phyloP scores from a whole-genome alignment of 768 basidiomycete species.

The Basidioascus undulatus region DNA sequence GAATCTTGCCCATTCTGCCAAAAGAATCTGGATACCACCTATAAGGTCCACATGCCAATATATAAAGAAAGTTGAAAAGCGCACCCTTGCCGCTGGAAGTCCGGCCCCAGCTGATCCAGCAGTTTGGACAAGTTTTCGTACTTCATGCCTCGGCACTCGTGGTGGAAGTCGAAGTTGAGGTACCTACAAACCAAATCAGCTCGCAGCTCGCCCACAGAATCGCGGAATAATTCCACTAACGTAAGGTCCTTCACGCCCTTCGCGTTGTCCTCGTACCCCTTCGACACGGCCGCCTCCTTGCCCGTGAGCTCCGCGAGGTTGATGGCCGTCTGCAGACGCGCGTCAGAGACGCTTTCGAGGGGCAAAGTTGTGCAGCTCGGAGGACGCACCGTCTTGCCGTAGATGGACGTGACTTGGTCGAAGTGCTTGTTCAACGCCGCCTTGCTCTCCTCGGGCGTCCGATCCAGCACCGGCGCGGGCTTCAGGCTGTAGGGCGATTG shows the following conservation, averaged over 20 bases:
- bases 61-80: background rate
- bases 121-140: constrained; percentile 11
- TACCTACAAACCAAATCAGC: constrained; percentile 6
- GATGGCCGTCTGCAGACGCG: constrained; percentile 42
- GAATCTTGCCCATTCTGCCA: constrained; percentile 7
- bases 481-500: constrained; percentile 13
- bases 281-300: constrained; percentile 57
- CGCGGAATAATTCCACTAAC: background rate
- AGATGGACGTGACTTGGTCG: constrained; percentile 6
- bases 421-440: constrained; percentile 10
- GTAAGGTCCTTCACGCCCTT: constrained; percentile 20
- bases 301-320: constrained; percentile 81
- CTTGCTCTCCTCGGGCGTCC: constrained; percentile 8
- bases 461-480: constrained; percentile 13
- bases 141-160: constrained; percentile 77
- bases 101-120: constrained; percentile 4
- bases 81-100: constrained; percentile 9
- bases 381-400: no score
- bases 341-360: no score
- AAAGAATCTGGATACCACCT: constrained; percentile 8
- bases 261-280: constrained; percentile 48
- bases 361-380: no score
- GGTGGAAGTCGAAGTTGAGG: constrained; percentile 62
- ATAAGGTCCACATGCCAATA: no score
- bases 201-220: no score